phyloP scores from a whole-genome alignment of 1,284 basidiomycete species.

The Boletus austroedulis region DNA sequence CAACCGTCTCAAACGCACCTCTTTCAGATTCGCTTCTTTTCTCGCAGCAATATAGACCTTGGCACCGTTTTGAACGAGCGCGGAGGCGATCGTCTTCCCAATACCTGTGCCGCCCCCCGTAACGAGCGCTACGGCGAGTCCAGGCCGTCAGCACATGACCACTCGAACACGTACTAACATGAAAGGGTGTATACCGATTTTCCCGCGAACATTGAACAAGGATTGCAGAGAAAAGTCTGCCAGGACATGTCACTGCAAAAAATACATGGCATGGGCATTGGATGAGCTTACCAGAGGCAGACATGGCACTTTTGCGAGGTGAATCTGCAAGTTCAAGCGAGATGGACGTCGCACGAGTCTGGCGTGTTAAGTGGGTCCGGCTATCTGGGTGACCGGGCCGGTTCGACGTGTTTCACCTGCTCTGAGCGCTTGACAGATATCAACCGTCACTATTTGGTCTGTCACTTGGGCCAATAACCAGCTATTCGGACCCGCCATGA shows the following conservation, averaged over 20 bases:
- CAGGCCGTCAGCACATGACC: not conserved
- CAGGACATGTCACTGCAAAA: not conserved
- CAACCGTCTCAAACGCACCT: constrained; percentile 43
- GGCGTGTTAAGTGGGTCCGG: not conserved
- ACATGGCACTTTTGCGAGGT: constrained; percentile 11
- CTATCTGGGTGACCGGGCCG: not conserved
- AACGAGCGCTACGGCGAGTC: constrained; percentile 55
- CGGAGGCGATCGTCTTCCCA: constrained; percentile 78
- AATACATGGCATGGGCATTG: not conserved
- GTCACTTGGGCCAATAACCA: too few species aligned
- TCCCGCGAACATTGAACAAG: constrained; percentile 74
- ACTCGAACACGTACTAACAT: not conserved
- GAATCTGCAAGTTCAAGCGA: not conserved
- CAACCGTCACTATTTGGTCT: too few species aligned
- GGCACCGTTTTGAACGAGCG: constrained; percentile 78
- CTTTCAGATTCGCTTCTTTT: constrained; percentile 74
- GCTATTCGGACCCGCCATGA: too few species aligned
- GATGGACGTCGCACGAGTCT: too few species aligned
- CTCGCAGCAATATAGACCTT: constrained; percentile 85
- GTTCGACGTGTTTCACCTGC: too few species aligned
- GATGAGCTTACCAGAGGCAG: constrained; percentile 10
- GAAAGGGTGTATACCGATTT: constrained; percentile 51
- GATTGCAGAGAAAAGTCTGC: constrained; percentile 57
- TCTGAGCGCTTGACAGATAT: too few species aligned
- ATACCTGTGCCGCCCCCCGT: constrained; percentile 80